Conservation (phyloP, 306 rosid genomes). For the Ormosia semicastrata region DNA sequence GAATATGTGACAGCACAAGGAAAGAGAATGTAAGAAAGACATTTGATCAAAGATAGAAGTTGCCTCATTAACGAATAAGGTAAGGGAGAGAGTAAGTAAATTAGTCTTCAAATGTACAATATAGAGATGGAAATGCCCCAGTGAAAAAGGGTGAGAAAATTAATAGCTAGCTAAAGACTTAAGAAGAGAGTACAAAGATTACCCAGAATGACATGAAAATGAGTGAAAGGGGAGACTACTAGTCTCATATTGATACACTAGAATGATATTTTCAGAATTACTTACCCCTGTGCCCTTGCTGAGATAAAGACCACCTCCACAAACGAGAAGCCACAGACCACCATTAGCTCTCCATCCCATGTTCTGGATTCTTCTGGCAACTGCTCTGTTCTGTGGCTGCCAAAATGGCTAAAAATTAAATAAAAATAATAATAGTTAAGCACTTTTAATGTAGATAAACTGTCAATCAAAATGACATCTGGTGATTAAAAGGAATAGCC, state of each 20-base stretch:
- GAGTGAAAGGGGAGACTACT: neutral
- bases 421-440: neutral
- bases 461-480: conserved; percentile 14
- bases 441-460: conserved; percentile 14
- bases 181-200: neutral
- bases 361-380: conserved; percentile 97
- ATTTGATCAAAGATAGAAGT: conserved; percentile 1
- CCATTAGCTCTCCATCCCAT: conserved; percentile 99
- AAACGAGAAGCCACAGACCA: conserved; percentile 99
- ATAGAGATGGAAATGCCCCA: neutral
- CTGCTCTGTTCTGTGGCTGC: conserved; percentile 97
- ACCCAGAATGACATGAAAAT: conserved; percentile 2
- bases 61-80: neutral
- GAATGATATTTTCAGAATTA: conserved; percentile 19
- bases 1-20: neutral
- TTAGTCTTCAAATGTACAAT: neutral
- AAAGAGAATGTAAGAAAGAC: conserved; percentile 5
- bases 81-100: neutral
- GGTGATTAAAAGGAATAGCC: conserved; percentile 6
- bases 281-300: conserved; percentile 97
- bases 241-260: conserved; percentile 1
- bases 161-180: neutral
- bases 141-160: neutral
- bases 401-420: conserved; percentile 70
- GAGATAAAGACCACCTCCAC: conserved; percentile 96